Percentiles rank a stretch among this genome's conserved stretches.
Conservation (phyloP, 2,329 filamentous ascomycete species). For the Dactylellina cionopaga region DNA sequence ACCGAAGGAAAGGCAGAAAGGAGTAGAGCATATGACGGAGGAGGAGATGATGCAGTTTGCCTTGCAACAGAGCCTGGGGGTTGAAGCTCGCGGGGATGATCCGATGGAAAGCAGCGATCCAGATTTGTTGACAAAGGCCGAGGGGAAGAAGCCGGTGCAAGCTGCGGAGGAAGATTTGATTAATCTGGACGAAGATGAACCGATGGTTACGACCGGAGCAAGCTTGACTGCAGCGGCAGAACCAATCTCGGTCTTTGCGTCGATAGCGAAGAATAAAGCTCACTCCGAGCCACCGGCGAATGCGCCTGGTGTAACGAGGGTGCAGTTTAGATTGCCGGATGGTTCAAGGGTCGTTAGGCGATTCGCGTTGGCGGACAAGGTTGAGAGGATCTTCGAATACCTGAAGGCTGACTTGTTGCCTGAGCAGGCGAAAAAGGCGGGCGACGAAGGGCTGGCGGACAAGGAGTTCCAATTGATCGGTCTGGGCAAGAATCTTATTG, state of each 20-base stretch:
- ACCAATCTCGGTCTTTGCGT: constrained; percentile 68
- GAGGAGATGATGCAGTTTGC: constrained; percentile 98
- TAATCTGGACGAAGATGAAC: constrained; percentile 59
- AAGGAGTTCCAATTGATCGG: constrained; percentile 83
- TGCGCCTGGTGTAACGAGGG: constrained; percentile 79
- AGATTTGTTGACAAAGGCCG: constrained; percentile 81
- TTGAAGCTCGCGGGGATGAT: constrained; percentile 62
- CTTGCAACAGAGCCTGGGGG: constrained; percentile 80
- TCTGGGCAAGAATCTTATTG: constrained; percentile 87
- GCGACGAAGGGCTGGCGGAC: constrained; percentile 62
- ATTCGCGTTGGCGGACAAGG: constrained; percentile 80
- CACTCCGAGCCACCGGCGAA: constrained; percentile 81
- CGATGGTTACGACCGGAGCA: constrained; percentile 42
- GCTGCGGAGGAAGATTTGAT: constrained; percentile 61
- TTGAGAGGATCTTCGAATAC: constrained; percentile 92
- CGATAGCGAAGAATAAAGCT: constrained; percentile 76
- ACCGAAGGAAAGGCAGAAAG: constrained; percentile 79
- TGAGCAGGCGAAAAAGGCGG: constrained; percentile 74
- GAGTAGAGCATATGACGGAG: constrained; percentile 90
- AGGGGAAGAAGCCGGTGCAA: constrained; percentile 67
- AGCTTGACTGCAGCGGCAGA: constrained; percentile 55
- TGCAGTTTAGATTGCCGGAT: constrained; percentile 88
- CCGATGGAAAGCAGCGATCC: constrained; percentile 73
- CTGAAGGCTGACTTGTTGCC: constrained; percentile 83
- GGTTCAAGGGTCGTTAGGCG: constrained; percentile 81